Base-by-base conservation (phyloP, 2,329 filamentous ascomycete species). In the Grosmannia serpens region DNA sequence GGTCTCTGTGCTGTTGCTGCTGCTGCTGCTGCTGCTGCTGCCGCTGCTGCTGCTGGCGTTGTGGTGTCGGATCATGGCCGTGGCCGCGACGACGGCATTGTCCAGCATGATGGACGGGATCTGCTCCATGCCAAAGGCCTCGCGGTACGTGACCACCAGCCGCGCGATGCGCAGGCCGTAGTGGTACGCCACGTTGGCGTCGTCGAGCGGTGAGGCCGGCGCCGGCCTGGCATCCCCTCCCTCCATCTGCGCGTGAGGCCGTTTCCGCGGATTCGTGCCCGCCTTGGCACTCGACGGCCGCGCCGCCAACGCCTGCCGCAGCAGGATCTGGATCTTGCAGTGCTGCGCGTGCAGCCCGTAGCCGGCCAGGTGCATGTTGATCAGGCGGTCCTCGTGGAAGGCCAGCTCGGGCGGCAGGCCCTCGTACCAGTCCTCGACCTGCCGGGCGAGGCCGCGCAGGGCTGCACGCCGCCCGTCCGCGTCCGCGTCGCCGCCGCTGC, bases 61-160 rank as follows among this genome's bases (percentile, higher is more conserved):
- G 2, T 58, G 35, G 13, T 58, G 55, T 5, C 47, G 41, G n/a
- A 60, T 58, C 58, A 60, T 57, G 22, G 38, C 55, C 3, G 58
- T 58, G 46, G 58, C 58, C 9, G 58, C 58, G 9, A 60, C 55
- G 2, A 60, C 58, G 5, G 58, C 26, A n/a, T 60, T 60, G 24
- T 60, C 58, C 4, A 60, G 56, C 58, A 60, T 57, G 46, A 60
- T 60, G 5, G 58, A 60, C 6, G 58, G 58, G 5, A 58, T 57
- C 31, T 60, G 49, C 27, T 60, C 58, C n/a, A 60, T 44, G 24
- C 58, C 58, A 53, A 57, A 60, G 2, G 58, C 55, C 38, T 60
- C 55, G 22, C 55, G 55, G 20, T 60, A 60, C 4, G 58, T 60
- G 9, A 60, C 58, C 1, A 60, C 55, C n/a, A 60, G 29, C 7